Evolutionary conservation across 2,329 filamentous ascomycete species (phyloP).

Genomic region (Cytospora paraplurivora): DNA sequence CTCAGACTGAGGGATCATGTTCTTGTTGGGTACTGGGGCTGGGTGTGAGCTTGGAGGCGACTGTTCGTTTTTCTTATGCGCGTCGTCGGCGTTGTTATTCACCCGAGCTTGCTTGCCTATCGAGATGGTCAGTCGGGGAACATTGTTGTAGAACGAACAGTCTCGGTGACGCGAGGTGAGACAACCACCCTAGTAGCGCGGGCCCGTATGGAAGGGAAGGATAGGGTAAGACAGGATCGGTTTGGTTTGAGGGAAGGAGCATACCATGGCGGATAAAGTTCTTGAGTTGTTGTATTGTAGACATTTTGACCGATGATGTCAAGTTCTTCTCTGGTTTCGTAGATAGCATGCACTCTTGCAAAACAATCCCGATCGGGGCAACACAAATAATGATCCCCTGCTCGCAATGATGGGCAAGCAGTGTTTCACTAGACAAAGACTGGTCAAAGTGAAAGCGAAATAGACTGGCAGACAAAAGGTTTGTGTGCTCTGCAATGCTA

Average conservation of each 20-base stretch:
- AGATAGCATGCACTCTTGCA: conserved; percentile 8
- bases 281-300: conserved; percentile 90
- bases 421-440: conserved; percentile 11
- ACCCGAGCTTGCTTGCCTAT: conserved; percentile 84
- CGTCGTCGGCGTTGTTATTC: conserved; percentile 54
- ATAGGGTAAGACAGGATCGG: not conserved
- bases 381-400: conserved; percentile 1
- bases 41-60: conserved; percentile 53
- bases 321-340: conserved; percentile 3
- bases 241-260: conserved; percentile 31
- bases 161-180: not conserved
- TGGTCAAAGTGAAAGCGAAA: not conserved
- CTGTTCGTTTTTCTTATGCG: conserved; percentile 55
- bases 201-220: not conserved
- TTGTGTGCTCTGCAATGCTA: conserved; percentile 1
- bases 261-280: conserved; percentile 94
- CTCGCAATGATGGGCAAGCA: not conserved
- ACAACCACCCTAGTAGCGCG: conserved; percentile 5
- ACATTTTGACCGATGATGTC: conserved; percentile 48
- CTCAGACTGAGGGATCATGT: conserved; percentile 52
- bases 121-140: conserved; percentile 36
- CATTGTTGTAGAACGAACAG: not conserved
- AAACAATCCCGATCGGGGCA: conserved; percentile 10
- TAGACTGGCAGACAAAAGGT: not conserved
- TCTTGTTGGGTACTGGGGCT: conserved; percentile 53